These are phyloP conservation scores for Ceratocystis colombiana DNA, from an alignment of 2,329 filamentous ascomycete species.

Conservation along the genomic window DNA sequence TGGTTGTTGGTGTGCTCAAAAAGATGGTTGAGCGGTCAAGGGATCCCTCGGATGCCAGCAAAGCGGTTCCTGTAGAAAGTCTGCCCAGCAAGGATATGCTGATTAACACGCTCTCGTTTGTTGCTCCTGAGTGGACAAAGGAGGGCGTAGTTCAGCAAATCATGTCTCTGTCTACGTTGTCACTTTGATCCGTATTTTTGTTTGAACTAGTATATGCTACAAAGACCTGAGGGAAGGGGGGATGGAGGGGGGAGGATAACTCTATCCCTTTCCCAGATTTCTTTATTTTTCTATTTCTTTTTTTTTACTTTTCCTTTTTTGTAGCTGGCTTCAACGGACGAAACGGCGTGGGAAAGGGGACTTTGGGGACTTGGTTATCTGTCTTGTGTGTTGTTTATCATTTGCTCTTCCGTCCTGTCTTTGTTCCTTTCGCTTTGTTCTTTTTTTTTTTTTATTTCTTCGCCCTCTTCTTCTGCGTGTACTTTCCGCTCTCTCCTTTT, in stretches of 20 bases:
- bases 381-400: not conserved
- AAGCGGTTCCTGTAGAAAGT: constrained; percentile 48
- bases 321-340: not conserved
- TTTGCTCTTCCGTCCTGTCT: constrained; percentile 4
- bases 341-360: not conserved
- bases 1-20: constrained; percentile 58
- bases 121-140: constrained; percentile 50
- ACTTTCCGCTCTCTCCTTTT: not conserved
- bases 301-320: not conserved
- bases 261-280: constrained; percentile 16
- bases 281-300: constrained; percentile 4
- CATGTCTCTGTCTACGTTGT: constrained; percentile 59
- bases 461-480: not conserved
- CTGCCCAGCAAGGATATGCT: constrained; percentile 58
- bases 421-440: not conserved
- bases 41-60: constrained; percentile 44
- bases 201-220: not conserved
- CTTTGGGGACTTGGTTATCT: constrained; percentile 1
- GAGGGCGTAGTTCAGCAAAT: constrained; percentile 59
- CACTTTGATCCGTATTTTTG: constrained; percentile 16
- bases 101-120: constrained; percentile 56
- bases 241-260: not conserved
- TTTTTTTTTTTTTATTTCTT: not conserved
- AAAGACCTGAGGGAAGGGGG: not conserved
- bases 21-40: constrained; percentile 57